Evolutionary conservation across 257 asterid genomes (phyloP), one percentile per base, ranked within the genome.

Genomic region (Cynanchum wilfordii): DNA sequence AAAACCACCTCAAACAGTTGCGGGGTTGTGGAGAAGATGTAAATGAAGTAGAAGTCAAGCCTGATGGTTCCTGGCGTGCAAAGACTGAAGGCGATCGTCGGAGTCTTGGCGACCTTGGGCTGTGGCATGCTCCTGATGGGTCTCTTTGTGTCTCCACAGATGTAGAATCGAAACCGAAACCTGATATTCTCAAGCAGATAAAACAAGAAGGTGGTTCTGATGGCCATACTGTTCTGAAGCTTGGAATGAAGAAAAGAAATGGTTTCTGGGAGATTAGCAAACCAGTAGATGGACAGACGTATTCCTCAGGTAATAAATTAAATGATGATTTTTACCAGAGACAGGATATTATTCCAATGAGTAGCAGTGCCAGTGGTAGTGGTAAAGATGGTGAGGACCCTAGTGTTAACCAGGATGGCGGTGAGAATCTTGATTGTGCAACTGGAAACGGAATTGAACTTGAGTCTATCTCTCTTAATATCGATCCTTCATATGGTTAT

Each of bases 11-110:
- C 44, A 70, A 80, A 27, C 82, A 95, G 99, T 81, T 95, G 85
- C 81, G 42, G 73, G 83, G 74, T 72, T 89, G 88, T 75, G 96
- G 85, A 72, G 98, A 90, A 87, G 98, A 95, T 75, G 87, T 92
- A 47, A 80, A 93, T 52, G 97, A 90, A 79, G 84, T 95, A 72
- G 99, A 95, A 87, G 96, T 95, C 83, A 95, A 95, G 82, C 97
- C 97, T 47, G 97, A 95, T 75, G 98, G 99, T 75, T 88, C 97
- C 73, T 95, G 99, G 99, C 99, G 97, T 55, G 97, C 89, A 29
- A 95, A 89, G 85, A 76, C 86, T 69, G 99, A 95, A 74, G 86
- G 90, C 73, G 97, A 90, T 69, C 86, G 87, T 56, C 84, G 80
- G 80, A 79, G 79, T 83, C 89, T 89, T 63, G 96, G 97, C 73